phyloP scores from a whole-genome alignment of 495 filamentous ascomycete genomes.

The Aspergillus wentii region DNA sequence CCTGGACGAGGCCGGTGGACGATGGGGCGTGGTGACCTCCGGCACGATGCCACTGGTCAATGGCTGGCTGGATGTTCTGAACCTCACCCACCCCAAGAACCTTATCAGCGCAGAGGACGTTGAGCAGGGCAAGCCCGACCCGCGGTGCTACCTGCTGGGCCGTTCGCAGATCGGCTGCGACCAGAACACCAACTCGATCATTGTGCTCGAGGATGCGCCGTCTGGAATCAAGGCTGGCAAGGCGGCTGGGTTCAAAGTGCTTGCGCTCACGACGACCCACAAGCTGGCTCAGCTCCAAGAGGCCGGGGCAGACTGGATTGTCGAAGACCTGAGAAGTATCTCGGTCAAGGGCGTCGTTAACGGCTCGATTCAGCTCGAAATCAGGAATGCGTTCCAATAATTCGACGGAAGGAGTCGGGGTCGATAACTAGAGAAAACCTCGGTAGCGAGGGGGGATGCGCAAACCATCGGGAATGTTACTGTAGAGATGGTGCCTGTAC shows the following conservation, averaged over 20 bases:
- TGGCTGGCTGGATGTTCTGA: slow-evolving; percentile 80
- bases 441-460: too few species aligned
- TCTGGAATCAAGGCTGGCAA: slow-evolving; percentile 88
- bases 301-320: slow-evolving; percentile 83
- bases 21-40: slow-evolving; percentile 92
- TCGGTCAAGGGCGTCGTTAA: slow-evolving; percentile 46
- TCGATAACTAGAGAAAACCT: too few species aligned
- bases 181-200: slow-evolving; percentile 42
- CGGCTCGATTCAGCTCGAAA: slow-evolving; percentile 52
- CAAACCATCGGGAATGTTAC: too few species aligned
- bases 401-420: too few species aligned
- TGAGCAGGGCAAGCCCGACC: slow-evolving; percentile 75
- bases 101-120: slow-evolving; percentile 88
- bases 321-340: slow-evolving; percentile 72
- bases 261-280: slow-evolving; percentile 86
- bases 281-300: slow-evolving; percentile 60
- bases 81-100: slow-evolving; percentile 65
- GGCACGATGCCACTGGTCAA: slow-evolving; percentile 76
- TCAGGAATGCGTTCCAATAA: slow-evolving; percentile 41
- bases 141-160: slow-evolving; percentile 76
- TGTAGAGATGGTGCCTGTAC: too few species aligned
- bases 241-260: slow-evolving; percentile 81
- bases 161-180: slow-evolving; percentile 55
- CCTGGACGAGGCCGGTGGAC: slow-evolving; percentile 52
- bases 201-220: slow-evolving; percentile 91